Percentiles rank a stretch among this genome's conserved stretches.
phyloP scores from a whole-genome alignment of 2,329 filamentous ascomycete species.

The Cordyceps tenuipes region DNA sequence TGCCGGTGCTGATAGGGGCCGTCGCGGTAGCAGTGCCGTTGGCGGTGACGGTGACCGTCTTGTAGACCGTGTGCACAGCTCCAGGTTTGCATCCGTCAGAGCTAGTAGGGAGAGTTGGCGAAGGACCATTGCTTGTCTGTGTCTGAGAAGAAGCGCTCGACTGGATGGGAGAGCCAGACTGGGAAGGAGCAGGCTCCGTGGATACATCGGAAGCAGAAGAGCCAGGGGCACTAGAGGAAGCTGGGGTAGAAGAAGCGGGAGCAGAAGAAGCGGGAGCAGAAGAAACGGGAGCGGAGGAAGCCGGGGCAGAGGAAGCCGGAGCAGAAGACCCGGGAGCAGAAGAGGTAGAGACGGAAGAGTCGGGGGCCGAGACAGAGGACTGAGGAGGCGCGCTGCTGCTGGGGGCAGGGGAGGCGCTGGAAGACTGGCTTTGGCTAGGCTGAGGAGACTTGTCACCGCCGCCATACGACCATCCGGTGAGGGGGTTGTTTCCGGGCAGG shows the following conservation, averaged over 20 bases:
- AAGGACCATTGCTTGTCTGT: conserved; percentile 8
- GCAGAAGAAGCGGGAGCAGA: background rate
- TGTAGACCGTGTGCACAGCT: conserved; percentile 31
- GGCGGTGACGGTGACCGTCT: conserved; percentile 37
- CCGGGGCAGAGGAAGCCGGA: background rate
- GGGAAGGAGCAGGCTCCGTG: conserved; percentile 1
- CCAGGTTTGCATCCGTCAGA: conserved; percentile 18
- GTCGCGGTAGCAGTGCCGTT: background rate
- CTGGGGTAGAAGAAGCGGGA: background rate
- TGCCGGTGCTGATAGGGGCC: conserved; percentile 8
- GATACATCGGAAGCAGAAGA: background rate
- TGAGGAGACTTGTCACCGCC: background rate
- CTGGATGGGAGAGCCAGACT: background rate
- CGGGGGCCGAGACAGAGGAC: background rate
- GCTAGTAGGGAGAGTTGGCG: conserved; percentile 16
- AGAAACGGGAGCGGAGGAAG: background rate
- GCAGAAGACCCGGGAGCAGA: background rate
- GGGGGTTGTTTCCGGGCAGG: conserved; percentile 48
- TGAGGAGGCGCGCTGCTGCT: background rate
- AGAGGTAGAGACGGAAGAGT: background rate
- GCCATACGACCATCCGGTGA: conserved; percentile 45
- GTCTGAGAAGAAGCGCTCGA: background rate
- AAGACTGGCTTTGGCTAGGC: background rate
- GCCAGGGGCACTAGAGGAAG: background rate
- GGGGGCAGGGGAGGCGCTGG: background rate